A percentile compares a stretch with the other conserved stretches of the same genome.
These are phyloP conservation scores for Globisporangium polare DNA, from an alignment of 352 stramenopile species.

Conservation along the genomic window DNA sequence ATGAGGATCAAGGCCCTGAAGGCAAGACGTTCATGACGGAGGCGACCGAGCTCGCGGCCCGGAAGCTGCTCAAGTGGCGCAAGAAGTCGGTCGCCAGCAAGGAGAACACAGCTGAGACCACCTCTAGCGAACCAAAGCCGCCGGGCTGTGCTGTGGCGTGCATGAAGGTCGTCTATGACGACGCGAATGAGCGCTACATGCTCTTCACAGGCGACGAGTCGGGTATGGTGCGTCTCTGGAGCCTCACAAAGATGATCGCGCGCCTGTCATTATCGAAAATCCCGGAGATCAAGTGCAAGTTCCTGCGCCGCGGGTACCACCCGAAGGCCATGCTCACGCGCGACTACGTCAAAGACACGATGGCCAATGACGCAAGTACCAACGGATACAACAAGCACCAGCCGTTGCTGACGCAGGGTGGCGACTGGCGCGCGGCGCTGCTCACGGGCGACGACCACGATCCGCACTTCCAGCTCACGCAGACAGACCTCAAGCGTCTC, in stretches of 20 bases:
- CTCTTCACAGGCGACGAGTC: constrained; percentile 60
- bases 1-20: too few relatives aligned
- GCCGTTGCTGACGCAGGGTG: constrained; percentile 15
- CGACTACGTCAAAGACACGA: constrained; percentile 43
- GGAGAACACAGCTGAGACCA: background rate
- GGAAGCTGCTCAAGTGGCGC: constrained; percentile 30
- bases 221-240: constrained; percentile 46
- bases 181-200: constrained; percentile 34
- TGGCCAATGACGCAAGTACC: background rate
- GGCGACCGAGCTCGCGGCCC: constrained; percentile 26
- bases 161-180: constrained; percentile 56
- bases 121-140: background rate
- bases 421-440: constrained; percentile 30
- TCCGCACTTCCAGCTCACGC: constrained; percentile 30
- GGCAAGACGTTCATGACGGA: constrained; percentile 33
- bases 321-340: constrained; percentile 55
- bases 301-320: constrained; percentile 56
- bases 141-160: constrained; percentile 31
- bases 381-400: constrained; percentile 20
- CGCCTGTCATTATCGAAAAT: constrained; percentile 51
- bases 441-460: constrained; percentile 30
- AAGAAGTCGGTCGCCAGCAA: constrained; percentile 1
- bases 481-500: constrained; percentile 41
- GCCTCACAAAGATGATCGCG: constrained; percentile 43
- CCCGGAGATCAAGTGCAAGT: constrained; percentile 57